Percentiles rank a stretch among this genome's conserved stretches.
Conservation (phyloP, 2,329 filamentous ascomycete species). For the Ophiostoma sp. region DNA sequence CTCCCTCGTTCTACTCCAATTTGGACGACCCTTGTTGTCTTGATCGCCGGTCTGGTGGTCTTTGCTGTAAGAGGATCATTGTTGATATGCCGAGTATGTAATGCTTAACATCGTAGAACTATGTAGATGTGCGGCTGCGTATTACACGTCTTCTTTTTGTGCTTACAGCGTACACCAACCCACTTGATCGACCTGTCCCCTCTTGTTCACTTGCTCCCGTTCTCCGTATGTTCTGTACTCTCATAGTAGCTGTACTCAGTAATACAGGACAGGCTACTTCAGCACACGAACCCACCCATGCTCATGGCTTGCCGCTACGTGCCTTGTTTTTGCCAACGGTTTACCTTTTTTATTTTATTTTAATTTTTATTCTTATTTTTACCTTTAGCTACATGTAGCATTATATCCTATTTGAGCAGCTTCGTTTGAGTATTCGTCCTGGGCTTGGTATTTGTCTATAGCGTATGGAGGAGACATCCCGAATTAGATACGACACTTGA, state of each 20-base stretch:
- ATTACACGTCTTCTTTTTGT: background rate
- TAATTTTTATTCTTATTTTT: too few relatives aligned
- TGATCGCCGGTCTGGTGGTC: background rate
- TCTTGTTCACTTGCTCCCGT: background rate
- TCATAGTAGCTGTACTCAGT: too few relatives aligned
- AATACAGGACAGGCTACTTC: background rate
- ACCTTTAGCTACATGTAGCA: background rate
- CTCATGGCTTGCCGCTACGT: slow-evolving; percentile 8
- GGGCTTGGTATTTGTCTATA: background rate
- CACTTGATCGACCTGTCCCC: background rate
- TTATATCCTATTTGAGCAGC: background rate
- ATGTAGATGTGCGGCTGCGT: background rate
- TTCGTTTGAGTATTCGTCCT: background rate
- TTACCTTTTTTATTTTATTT: background rate
- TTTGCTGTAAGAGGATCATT: background rate
- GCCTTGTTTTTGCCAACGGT: slow-evolving; percentile 12
- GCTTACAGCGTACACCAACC: background rate
- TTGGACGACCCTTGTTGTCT: background rate
- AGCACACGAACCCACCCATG: background rate
- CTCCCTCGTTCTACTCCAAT: background rate
- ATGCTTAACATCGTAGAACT: background rate
- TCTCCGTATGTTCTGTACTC: background rate
- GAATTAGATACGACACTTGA: background rate
- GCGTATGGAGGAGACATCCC: background rate
- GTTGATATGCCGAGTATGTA: background rate